A percentile compares a stretch with the other conserved stretches of the same genome.
phyloP scores from a whole-genome alignment of 495 filamentous ascomycete genomes.

The Glutinoglossum americanum region DNA sequence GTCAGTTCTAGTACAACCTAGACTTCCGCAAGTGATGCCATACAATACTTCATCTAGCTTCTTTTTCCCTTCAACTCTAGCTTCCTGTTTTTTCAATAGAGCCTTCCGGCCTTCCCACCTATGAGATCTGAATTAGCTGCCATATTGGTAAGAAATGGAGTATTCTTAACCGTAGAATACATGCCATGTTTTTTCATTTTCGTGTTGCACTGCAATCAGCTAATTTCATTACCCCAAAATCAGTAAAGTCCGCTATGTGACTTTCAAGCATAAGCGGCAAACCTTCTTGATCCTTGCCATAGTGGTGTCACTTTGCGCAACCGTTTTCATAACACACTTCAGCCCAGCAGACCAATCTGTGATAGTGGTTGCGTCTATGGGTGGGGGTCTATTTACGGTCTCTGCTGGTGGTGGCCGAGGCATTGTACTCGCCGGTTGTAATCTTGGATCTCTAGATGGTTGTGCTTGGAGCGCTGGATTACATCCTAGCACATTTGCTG shows the following conservation, averaged over 20 bases:
- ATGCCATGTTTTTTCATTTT: slow-evolving; percentile 6
- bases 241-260: neutral
- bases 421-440: neutral
- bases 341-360: slow-evolving; percentile 6
- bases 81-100: slow-evolving; percentile 5
- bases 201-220: slow-evolving; percentile 7
- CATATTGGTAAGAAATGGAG: neutral
- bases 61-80: slow-evolving; percentile 5
- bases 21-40: neutral
- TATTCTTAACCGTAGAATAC: neutral
- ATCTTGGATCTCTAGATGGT: neutral
- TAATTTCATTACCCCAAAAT: neutral
- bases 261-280: neutral
- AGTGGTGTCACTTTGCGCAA: neutral
- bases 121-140: neutral
- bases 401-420: neutral
- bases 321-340: slow-evolving; percentile 5
- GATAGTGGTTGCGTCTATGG: slow-evolving; percentile 3
- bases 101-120: slow-evolving; percentile 6
- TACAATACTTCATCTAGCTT: slow-evolving; percentile 9
- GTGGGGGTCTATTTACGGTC: neutral
- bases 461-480: neutral
- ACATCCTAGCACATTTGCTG: neutral
- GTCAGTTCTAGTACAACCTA: neutral
- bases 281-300: slow-evolving; percentile 4